Evolutionary conservation across 2,329 filamentous ascomycete species (phyloP).

Genomic region (Colletotrichum falcatum): DNA sequence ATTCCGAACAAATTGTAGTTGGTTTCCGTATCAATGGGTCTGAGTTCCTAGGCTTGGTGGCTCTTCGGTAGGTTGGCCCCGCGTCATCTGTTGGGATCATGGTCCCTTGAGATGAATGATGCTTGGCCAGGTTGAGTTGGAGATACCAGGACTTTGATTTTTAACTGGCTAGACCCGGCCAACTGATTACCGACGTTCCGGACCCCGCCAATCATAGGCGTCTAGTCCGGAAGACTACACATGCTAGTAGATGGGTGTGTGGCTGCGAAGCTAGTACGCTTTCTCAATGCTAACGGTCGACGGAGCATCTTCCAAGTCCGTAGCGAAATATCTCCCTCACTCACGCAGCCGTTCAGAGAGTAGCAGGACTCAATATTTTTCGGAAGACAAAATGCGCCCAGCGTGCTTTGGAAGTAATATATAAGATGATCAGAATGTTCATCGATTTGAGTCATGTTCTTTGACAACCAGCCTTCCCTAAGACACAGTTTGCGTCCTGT

Average conservation of each 20-base stretch:
- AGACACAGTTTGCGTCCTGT: neutral
- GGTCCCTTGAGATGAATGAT: neutral
- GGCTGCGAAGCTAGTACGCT: neutral
- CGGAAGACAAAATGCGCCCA: too few relatives aligned
- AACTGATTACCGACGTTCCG: neutral
- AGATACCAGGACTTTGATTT: too few relatives aligned
- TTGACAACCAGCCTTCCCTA: neutral
- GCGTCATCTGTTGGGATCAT: neutral
- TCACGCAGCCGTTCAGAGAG: neutral
- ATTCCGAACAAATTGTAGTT: neutral
- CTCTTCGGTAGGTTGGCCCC: neutral
- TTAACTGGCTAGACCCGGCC: neutral
- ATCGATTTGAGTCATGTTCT: neutral
- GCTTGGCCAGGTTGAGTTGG: neutral
- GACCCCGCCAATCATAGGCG: neutral
- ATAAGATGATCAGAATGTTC: neutral
- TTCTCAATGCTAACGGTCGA: neutral
- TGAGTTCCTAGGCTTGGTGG: neutral
- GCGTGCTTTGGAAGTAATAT: neutral
- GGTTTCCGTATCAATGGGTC: neutral
- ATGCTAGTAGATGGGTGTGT: too few relatives aligned
- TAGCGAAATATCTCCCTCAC: neutral
- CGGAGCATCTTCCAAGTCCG: neutral
- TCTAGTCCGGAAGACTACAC: neutral
- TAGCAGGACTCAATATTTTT: too few relatives aligned